These are phyloP conservation scores for Teratosphaeria viscida DNA, from an alignment of 2,329 filamentous ascomycete species.

Conservation along the genomic window DNA sequence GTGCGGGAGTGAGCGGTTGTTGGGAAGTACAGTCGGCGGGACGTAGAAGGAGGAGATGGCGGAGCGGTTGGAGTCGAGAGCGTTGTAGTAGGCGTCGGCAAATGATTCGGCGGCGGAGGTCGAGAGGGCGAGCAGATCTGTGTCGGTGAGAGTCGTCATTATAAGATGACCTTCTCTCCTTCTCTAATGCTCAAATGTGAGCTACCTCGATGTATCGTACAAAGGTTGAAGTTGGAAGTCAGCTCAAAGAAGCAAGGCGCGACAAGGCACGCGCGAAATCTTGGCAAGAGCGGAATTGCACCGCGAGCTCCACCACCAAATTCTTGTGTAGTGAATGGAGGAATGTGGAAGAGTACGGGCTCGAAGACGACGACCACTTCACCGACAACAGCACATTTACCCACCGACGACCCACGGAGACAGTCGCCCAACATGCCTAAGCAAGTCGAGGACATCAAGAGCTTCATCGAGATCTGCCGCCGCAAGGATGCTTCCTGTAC, in stretches of 20 bases:
- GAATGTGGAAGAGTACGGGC: neutral
- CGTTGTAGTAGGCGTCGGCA: constrained; percentile 62
- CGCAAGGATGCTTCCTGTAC: constrained; percentile 98
- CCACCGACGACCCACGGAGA: constrained; percentile 8
- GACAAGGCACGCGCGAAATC: neutral
- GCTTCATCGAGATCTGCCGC: constrained; percentile 99
- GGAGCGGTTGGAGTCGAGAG: constrained; percentile 51
- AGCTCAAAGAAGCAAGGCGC: neutral
- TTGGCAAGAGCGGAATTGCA: neutral
- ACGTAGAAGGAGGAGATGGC: constrained; percentile 62
- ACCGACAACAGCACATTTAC: neutral
- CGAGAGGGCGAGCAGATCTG: constrained; percentile 18
- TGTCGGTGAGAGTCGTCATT: constrained; percentile 21
- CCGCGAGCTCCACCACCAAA: neutral
- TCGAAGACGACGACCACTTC: constrained; percentile 3
- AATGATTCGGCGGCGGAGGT: constrained; percentile 59
- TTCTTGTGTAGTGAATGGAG: neutral
- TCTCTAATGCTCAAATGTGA: neutral
- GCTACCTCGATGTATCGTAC: neutral
- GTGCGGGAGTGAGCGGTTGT: constrained; percentile 45
- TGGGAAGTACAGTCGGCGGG: constrained; percentile 45
- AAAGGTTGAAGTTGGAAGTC: neutral
- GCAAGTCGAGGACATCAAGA: constrained; percentile 96
- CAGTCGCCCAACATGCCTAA: constrained; percentile 72
- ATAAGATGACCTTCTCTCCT: neutral